Conservation (phyloP, 306 rosid species). For the Cucumis hystrix region DNA sequence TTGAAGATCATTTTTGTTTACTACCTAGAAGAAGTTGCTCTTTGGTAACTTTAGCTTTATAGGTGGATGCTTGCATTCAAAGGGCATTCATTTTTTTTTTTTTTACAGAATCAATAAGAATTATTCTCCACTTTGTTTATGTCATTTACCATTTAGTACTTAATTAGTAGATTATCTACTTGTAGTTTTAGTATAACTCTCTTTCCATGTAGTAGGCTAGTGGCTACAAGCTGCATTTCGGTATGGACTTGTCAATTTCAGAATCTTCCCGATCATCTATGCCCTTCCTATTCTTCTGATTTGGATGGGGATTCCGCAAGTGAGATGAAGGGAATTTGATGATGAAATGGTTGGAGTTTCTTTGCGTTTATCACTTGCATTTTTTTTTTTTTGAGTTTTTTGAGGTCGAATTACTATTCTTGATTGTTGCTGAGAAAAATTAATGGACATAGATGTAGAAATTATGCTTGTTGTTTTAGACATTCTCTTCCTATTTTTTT, state of each 20-base stretch:
- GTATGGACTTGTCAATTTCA: conserved; percentile 88
- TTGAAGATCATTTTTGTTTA: no score
- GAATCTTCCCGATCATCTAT: conserved; percentile 80
- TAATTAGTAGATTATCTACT: not conserved
- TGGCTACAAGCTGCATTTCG: conserved; percentile 86
- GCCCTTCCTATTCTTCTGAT: conserved; percentile 63
- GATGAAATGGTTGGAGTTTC: not conserved
- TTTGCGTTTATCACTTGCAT: not conserved
- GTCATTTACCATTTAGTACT: not conserved
- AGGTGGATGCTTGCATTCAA: no score
- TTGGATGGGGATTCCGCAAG: not conserved
- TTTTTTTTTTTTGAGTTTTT: not conserved
- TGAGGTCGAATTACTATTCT: not conserved
- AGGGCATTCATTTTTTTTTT: not conserved
- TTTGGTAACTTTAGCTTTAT: no score
- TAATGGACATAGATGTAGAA: not conserved
- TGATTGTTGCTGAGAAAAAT: not conserved
- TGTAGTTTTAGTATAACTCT: conserved; percentile 6
- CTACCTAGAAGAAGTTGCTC: no score
- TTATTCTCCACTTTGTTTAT: no score
- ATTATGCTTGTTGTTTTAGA: not conserved
- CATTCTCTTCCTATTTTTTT: no score
- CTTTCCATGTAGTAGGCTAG: conserved; percentile 35
- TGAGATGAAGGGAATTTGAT: not conserved
- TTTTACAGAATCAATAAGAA: no score